Evolutionary conservation across 2,329 filamentous ascomycete species (phyloP), one percentile per base, ranked within the genome.

Genomic region (Calonectria ilicicola): DNA sequence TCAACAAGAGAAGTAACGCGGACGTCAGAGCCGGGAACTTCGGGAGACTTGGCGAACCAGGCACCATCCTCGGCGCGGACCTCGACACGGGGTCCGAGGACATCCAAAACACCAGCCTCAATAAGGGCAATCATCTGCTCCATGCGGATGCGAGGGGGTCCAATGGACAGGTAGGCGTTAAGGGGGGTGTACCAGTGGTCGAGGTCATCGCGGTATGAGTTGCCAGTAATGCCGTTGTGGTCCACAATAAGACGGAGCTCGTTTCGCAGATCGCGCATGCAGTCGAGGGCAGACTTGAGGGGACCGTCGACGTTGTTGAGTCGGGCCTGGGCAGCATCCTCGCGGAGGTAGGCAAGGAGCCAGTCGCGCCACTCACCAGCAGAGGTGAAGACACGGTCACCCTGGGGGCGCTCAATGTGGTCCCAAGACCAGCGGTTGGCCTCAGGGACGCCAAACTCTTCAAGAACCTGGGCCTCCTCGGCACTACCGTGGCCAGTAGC

Each of bases 81-180:
- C 53, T 60, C 53, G 53, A 60, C 53, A 12, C 53, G 53, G 53
- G 53, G 53, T 40, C 53, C 53, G 12, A 60, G 10, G 10, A 60
- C 35, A 8, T 60, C 53, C 21, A 60, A 23, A 6, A 60, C 35
- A 3, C 53, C 53, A 17, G 53, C 53, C 53, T 60, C 53, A 14
- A 60, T 60, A 32, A 60, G 53, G 35, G 53, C 53, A 60, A 60
- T 60, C 53, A 60, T 60, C 35, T 60, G 53, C 53, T 60, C 53
- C 32, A 60, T 60, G 21, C 53, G 53, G 35, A 60, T 7, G 14
- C 53, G 53, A 27, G 53, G 53, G 21, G 53, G 53, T 8, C 53
- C 53, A 38, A 60, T 60, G n/a, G 53, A 60, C 32, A 60, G 35
- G 53, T 60, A 60, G 21, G 53, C 53, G 32, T 60, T 60, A 5